phyloP scores from a whole-genome alignment of 768 basidiomycete species.

The Lactifluus pinguis region DNA sequence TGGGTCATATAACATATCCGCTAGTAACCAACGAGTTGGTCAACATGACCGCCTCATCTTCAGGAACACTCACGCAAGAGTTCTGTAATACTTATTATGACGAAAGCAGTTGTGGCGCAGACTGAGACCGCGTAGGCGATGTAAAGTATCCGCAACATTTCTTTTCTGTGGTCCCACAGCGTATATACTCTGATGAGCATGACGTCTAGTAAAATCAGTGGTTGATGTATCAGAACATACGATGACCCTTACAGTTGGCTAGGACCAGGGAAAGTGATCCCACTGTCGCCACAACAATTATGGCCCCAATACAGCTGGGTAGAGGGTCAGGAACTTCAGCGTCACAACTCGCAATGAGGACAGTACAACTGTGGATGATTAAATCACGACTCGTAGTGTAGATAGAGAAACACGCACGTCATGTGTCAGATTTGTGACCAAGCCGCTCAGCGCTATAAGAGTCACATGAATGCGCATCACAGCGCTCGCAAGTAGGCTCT shows the following conservation, averaged over 20 bases:
- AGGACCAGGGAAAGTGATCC: conserved; percentile 28
- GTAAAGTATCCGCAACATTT: conserved; percentile 9
- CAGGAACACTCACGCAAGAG: conserved; percentile 3
- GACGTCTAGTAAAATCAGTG: conserved; percentile 27
- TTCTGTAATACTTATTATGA: neutral
- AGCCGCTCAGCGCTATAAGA: conserved; percentile 3
- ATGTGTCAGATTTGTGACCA: neutral
- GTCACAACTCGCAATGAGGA: neutral
- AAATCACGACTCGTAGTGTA: neutral
- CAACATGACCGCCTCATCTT: neutral
- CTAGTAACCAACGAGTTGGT: neutral
- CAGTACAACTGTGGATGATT: neutral
- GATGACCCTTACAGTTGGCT: conserved; percentile 23
- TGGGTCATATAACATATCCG: neutral
- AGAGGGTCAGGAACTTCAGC: neutral
- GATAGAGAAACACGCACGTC: neutral
- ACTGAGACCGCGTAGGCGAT: conserved; percentile 5
- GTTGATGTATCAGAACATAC: neutral
- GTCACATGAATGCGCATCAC: neutral
- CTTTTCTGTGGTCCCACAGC: conserved; percentile 30
- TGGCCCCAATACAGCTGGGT: conserved; percentile 2
- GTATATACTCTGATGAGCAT: conserved; percentile 31
- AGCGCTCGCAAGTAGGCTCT: neutral
- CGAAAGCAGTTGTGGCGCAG: conserved; percentile 6
- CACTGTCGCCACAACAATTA: conserved; percentile 1